These are phyloP conservation scores for Limonium bicolor DNA, from an alignment of 148 eudicot species.

Conservation along the genomic window DNA sequence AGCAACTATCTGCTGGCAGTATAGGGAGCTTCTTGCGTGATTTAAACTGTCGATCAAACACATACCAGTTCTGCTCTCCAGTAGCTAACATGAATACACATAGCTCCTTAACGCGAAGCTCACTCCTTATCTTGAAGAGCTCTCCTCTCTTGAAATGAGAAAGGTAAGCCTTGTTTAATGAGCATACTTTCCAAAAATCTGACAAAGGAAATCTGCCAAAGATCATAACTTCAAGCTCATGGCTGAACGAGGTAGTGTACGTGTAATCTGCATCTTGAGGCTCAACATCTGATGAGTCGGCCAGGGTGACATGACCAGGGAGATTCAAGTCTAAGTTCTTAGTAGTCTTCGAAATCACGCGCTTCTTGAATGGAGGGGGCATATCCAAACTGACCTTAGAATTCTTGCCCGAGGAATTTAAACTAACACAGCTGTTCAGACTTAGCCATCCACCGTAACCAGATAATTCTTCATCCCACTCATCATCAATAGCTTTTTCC, in stretches of 20 bases:
- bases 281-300: constrained; percentile 14
- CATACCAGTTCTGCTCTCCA: constrained; percentile 35
- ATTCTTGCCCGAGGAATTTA: too few relatives aligned
- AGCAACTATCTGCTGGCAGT: constrained; percentile 24
- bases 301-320: too few relatives aligned
- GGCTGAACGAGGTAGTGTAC: constrained; percentile 17
- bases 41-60: constrained; percentile 28
- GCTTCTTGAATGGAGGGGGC: too few relatives aligned
- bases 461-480: too few relatives aligned
- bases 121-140: constrained; percentile 32
- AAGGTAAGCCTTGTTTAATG: constrained; percentile 5
- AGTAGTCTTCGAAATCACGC: too few relatives aligned
- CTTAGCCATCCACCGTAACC: too few relatives aligned
- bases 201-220: constrained; percentile 16
- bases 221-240: constrained; percentile 28
- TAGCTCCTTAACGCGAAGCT: constrained; percentile 24
- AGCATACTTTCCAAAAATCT: constrained; percentile 15
- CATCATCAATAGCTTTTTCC: too few relatives aligned
- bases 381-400: too few relatives aligned
- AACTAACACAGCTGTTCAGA: too few relatives aligned
- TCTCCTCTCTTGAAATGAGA: constrained; percentile 27
- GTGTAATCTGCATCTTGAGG: constrained; percentile 34
- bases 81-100: constrained; percentile 44
- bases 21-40: constrained; percentile 15
- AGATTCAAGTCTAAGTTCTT: too few relatives aligned